A percentile compares a stretch with the other conserved stretches of the same genome.
Evolutionary conservation across 306 rosid species (phyloP).

Genomic region (Mimosa pudica): DNA sequence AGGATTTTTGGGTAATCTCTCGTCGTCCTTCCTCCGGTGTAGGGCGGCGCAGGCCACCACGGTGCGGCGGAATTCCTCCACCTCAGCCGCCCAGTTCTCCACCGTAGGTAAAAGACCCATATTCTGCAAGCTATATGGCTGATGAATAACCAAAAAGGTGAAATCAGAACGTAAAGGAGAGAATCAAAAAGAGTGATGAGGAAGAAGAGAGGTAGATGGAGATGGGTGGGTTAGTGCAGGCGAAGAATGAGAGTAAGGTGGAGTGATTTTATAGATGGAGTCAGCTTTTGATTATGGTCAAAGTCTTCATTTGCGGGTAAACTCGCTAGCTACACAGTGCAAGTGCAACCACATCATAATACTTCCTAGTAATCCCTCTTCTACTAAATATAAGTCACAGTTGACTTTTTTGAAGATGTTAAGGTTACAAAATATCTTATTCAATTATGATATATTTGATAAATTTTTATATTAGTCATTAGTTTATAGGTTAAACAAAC

Average conservation of each 20-base stretch:
- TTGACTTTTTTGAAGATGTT: no score
- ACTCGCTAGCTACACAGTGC: not conserved
- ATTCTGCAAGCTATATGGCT: not conserved
- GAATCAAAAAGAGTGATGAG: not conserved
- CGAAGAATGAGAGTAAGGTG: not conserved
- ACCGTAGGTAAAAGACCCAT: slow-evolving; percentile 67
- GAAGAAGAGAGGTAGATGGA: not conserved
- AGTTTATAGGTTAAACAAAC: no score
- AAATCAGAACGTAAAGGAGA: not conserved
- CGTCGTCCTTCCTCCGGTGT: slow-evolving; percentile 42
- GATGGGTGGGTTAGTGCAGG: not conserved
- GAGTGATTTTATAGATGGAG: not conserved
- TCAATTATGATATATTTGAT: no score
- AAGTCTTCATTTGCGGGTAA: not conserved
- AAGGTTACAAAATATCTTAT: no score
- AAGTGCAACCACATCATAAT: no score
- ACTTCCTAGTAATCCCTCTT: no score
- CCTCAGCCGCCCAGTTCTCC: slow-evolving; percentile 50
- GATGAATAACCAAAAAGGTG: not conserved
- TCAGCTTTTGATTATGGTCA: not conserved
- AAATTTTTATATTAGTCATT: no score
- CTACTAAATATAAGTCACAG: no score
- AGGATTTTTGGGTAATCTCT: slow-evolving; percentile 23
- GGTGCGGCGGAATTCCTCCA: slow-evolving; percentile 54
- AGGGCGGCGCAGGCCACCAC: slow-evolving; percentile 48